Evolutionary conservation across 2,329 filamentous ascomycete species (phyloP).

Genomic region (Chaetomiaceae sp.): DNA sequence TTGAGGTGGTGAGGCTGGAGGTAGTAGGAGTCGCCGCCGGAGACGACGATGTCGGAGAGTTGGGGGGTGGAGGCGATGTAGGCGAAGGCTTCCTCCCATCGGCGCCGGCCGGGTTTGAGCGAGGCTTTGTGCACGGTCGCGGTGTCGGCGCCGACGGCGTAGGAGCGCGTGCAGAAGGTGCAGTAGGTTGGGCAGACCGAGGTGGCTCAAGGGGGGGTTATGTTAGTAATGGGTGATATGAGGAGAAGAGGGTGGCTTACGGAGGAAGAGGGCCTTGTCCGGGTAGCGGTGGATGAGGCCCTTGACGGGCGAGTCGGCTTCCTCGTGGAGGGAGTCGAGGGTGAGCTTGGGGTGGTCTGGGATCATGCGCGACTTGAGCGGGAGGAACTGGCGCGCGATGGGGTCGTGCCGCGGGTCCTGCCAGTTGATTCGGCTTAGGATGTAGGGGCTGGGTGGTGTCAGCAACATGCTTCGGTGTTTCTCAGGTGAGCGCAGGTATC

Average conservation of each 20-base stretch:
- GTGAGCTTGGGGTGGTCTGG: constrained; percentile 51
- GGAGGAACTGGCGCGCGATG: constrained; percentile 57
- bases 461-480: not conserved
- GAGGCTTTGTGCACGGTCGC: constrained; percentile 44
- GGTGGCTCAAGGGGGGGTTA: constrained; percentile 38
- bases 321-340: constrained; percentile 57
- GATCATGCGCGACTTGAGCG: constrained; percentile 48
- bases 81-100: constrained; percentile 54
- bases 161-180: constrained; percentile 58
- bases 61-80: constrained; percentile 49
- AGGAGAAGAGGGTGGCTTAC: constrained; percentile 35
- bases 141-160: constrained; percentile 53
- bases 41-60: constrained; percentile 57
- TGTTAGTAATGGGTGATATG: not conserved
- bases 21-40: constrained; percentile 59
- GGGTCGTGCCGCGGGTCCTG: constrained; percentile 54
- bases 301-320: constrained; percentile 49
- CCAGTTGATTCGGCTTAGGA: constrained; percentile 58
- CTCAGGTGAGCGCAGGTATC: too few relatives aligned
- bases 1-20: constrained; percentile 49
- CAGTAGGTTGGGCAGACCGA: constrained; percentile 61
- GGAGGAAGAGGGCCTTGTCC: constrained; percentile 58
- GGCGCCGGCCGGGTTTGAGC: constrained; percentile 36
- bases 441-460: constrained; percentile 44
- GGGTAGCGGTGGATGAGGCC: constrained; percentile 61